Conservation (phyloP, 805 yeast species). For the Yamadazyma scolyti region DNA sequence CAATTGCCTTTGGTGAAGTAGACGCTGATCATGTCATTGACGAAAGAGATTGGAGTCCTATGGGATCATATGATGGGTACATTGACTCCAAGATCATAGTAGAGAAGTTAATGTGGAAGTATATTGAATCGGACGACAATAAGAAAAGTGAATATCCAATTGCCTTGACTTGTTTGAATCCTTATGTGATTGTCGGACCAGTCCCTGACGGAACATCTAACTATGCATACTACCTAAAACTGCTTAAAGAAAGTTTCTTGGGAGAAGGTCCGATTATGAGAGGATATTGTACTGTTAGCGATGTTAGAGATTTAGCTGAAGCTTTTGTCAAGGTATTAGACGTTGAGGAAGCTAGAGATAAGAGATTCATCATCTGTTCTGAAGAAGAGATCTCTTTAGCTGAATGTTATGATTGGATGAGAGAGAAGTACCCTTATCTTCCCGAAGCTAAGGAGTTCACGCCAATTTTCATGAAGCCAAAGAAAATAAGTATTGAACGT, state of each 20-base stretch:
- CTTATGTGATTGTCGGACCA: slow-evolving; percentile 8
- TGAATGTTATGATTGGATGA: too few relatives aligned
- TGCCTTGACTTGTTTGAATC: slow-evolving; percentile 4
- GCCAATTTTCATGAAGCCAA: background rate
- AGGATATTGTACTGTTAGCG: slow-evolving; percentile 4
- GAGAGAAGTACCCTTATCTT: too few relatives aligned
- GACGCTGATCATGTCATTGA: too few relatives aligned
- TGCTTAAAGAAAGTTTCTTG: too few relatives aligned
- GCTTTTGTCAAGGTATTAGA: slow-evolving; percentile 2
- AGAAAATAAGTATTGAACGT: background rate
- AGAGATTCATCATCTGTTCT: slow-evolving; percentile 4
- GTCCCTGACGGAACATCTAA: slow-evolving; percentile 5
- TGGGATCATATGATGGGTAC: slow-evolving; percentile 4
- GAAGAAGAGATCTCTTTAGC: background rate
- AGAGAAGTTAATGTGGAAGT: slow-evolving; percentile 8
- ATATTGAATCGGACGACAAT: slow-evolving; percentile 7
- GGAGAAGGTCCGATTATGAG: too few relatives aligned
- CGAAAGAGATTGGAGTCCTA: slow-evolving; percentile 1
- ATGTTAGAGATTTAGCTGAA: slow-evolving; percentile 6
- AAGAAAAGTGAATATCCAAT: background rate
- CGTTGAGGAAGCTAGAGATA: slow-evolving; percentile 3
- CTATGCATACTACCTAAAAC: background rate
- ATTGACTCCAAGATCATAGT: slow-evolving; percentile 7
- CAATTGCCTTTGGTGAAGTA: too few relatives aligned
- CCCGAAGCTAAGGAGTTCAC: slow-evolving; percentile 1